Conservation (phyloP, 1,284 basidiomycete species). For the Tilletia caries region DNA sequence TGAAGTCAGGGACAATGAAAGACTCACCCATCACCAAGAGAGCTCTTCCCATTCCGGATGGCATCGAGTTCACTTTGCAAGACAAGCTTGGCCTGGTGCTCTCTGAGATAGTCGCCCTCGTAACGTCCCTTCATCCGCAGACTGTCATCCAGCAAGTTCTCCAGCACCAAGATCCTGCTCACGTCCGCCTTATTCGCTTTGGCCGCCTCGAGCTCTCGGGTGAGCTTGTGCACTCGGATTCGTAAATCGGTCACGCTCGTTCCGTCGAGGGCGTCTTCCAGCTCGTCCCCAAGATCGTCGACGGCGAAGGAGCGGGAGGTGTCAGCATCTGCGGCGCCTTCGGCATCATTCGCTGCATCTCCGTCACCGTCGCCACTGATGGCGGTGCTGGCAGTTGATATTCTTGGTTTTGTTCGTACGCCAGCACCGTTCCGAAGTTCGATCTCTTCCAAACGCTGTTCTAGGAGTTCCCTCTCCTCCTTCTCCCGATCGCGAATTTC, state of each 20-base stretch:
- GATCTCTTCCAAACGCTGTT: slow-evolving; percentile 84
- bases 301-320: slow-evolving; percentile 21
- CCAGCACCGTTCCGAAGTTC: slow-evolving; percentile 60
- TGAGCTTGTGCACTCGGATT: slow-evolving; percentile 75
- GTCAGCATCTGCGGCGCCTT: slow-evolving; percentile 33
- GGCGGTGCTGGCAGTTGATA: background rate
- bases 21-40: slow-evolving; percentile 66
- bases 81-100: slow-evolving; percentile 77
- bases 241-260: slow-evolving; percentile 83
- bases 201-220: slow-evolving; percentile 73
- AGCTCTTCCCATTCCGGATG: slow-evolving; percentile 74
- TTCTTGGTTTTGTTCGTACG: slow-evolving; percentile 57
- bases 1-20: no score
- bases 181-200: slow-evolving; percentile 71
- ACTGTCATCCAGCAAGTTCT: slow-evolving; percentile 85
- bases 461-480: slow-evolving; percentile 80
- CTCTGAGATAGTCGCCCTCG: slow-evolving; percentile 79
- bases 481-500: slow-evolving; percentile 73
- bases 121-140: slow-evolving; percentile 84
- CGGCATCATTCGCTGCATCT: slow-evolving; percentile 32
- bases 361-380: slow-evolving; percentile 16
- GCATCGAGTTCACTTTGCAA: slow-evolving; percentile 80
- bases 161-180: slow-evolving; percentile 73
- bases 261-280: slow-evolving; percentile 77
- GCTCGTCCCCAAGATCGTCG: slow-evolving; percentile 67